These are phyloP conservation scores for Bipolaris oryzae DNA, from an alignment of 2,329 filamentous ascomycete genomes.

Conservation along the genomic window DNA sequence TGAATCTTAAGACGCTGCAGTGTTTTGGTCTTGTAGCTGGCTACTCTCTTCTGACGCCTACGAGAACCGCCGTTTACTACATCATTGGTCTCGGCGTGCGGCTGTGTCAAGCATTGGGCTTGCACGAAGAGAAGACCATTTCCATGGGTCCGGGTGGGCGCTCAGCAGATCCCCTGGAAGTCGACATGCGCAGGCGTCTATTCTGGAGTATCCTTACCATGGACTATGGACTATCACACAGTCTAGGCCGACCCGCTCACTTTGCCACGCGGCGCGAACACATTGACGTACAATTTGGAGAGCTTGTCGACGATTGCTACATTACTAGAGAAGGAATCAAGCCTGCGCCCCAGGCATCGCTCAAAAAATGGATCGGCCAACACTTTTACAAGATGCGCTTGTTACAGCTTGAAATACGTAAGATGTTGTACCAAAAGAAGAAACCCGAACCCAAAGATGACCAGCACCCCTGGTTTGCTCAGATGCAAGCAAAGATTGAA, in stretches of 20 bases:
- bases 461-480: conserved; percentile 82
- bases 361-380: conserved; percentile 86
- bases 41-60: conserved; percentile 91
- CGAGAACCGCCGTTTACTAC: conserved; percentile 90
- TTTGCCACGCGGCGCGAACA: conserved; percentile 83
- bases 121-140: conserved; percentile 89
- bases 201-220: conserved; percentile 89
- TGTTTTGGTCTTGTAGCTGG: conserved; percentile 86
- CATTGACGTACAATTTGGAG: conserved; percentile 85
- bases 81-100: conserved; percentile 86
- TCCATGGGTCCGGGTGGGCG: conserved; percentile 65
- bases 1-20: conserved; percentile 88
- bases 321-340: conserved; percentile 80
- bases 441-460: conserved; percentile 76
- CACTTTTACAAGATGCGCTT: conserved; percentile 93
- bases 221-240: conserved; percentile 87
- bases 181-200: conserved; percentile 87
- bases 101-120: conserved; percentile 84
- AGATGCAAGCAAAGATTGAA: conserved; percentile 78
- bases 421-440: conserved; percentile 85
- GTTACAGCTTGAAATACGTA: conserved; percentile 84
- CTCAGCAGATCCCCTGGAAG: conserved; percentile 70
- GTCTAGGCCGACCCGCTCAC: conserved; percentile 83
- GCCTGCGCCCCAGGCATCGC: conserved; percentile 69
- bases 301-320: conserved; percentile 78